phyloP scores from a whole-genome alignment of 768 basidiomycete genomes.

The Boletellus ananas region DNA sequence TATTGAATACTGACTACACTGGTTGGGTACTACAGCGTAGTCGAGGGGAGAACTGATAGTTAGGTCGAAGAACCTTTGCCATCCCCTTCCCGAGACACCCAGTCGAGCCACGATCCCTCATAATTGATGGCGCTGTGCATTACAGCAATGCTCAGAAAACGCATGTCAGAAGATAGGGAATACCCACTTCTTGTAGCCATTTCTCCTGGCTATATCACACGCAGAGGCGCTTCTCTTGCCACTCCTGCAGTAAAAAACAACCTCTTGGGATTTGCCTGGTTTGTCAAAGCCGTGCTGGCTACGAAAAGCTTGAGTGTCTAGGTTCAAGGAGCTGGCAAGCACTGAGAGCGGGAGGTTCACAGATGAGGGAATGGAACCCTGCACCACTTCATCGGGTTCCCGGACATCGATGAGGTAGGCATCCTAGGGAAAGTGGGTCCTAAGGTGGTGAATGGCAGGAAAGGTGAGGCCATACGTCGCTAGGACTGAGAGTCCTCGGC shows the following conservation, averaged over 20 bases:
- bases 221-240: slow-evolving; percentile 82
- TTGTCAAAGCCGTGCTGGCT: slow-evolving; percentile 70
- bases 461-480: slow-evolving; percentile 40
- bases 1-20: background rate
- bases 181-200: slow-evolving; percentile 77
- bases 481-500: slow-evolving; percentile 72
- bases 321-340: slow-evolving; percentile 63
- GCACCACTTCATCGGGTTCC: slow-evolving; percentile 85
- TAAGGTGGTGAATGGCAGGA: slow-evolving; percentile 1
- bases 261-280: slow-evolving; percentile 63
- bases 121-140: slow-evolving; percentile 62
- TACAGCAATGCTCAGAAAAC: background rate
- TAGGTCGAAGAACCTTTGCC: slow-evolving; percentile 25
- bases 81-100: slow-evolving; percentile 57
- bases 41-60: background rate
- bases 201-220: slow-evolving; percentile 73
- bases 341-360: slow-evolving; percentile 85
- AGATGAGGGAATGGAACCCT: slow-evolving; percentile 89
- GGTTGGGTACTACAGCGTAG: slow-evolving; percentile 3
- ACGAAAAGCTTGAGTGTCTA: slow-evolving; percentile 53
- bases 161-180: background rate
- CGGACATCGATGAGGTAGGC: slow-evolving; percentile 85
- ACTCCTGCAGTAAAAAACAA: slow-evolving; percentile 89
- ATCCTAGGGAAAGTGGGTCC: slow-evolving; percentile 41
- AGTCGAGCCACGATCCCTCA: slow-evolving; percentile 85